Evolutionary conservation across 169 alveolate species (phyloP).

Genomic region (Plasmodium falciparum): DNA sequence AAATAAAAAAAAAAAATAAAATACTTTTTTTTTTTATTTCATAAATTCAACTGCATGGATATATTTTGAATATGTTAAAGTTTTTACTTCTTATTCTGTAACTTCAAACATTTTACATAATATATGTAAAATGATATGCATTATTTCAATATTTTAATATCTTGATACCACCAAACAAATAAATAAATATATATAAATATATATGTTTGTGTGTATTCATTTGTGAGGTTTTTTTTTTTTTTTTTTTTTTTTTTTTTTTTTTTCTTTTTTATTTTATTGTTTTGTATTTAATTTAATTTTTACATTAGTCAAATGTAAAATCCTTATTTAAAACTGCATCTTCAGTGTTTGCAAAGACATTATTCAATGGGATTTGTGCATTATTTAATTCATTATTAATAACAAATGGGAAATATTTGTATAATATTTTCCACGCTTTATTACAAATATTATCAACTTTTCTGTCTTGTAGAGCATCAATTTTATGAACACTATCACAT

Average conservation of each 20-base stretch:
- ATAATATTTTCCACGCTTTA: slow-evolving; percentile 83
- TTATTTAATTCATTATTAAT: slow-evolving; percentile 78
- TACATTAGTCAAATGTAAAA: slow-evolving; percentile 52
- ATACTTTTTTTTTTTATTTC: too few relatives aligned
- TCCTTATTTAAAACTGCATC: slow-evolving; percentile 71
- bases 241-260: slow-evolving; percentile 1
- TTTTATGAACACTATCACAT: slow-evolving; percentile 82
- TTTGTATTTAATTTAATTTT: neutral
- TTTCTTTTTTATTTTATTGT: neutral
- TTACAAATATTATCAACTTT: slow-evolving; percentile 82
- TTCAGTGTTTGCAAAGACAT: slow-evolving; percentile 62
- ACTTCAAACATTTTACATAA: too few relatives aligned
- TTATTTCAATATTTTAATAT: too few relatives aligned
- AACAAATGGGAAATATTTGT: slow-evolving; percentile 84
- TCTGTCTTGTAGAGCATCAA: slow-evolving; percentile 85
- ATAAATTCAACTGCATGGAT: too few relatives aligned
- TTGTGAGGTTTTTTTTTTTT: neutral
- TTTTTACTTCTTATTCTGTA: too few relatives aligned
- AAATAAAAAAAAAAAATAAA: too few relatives aligned
- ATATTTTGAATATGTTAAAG: too few relatives aligned
- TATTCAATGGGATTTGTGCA: slow-evolving; percentile 46
- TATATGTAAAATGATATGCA: too few relatives aligned
- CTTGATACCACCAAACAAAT: too few relatives aligned
- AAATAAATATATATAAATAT: slow-evolving; percentile 11
- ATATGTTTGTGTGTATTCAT: neutral